Percentiles rank a stretch among this genome's conserved stretches.
These are phyloP conservation scores for Penicillium subrubescens DNA, from an alignment of 495 filamentous ascomycete species.

Conservation along the genomic window DNA sequence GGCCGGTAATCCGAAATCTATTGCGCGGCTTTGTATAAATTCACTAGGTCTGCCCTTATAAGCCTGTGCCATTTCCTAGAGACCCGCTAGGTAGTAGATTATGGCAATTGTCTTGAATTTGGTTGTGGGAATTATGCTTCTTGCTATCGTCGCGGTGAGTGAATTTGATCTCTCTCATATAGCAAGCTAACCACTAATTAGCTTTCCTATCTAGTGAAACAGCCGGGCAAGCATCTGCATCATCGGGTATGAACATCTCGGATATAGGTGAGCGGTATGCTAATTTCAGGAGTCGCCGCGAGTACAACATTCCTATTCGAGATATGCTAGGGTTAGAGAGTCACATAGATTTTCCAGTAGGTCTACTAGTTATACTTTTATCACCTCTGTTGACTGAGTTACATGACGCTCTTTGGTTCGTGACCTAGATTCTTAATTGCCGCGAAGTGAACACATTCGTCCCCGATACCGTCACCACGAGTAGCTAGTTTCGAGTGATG, in stretches of 20 bases:
- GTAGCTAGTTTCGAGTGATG: background rate
- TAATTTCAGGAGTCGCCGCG: background rate
- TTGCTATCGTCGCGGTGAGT: background rate
- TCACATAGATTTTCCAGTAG: background rate
- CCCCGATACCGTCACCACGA: background rate
- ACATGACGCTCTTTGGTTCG: background rate
- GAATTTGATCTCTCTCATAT: conserved; percentile 1
- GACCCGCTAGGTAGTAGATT: conserved; percentile 1
- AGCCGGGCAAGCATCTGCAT: conserved; percentile 1
- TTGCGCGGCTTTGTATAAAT: conserved; percentile 1
- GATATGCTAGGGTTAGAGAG: background rate
- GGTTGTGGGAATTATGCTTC: conserved; percentile 3
- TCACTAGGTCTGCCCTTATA: background rate
- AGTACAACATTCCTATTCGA: background rate
- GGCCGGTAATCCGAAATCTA: background rate
- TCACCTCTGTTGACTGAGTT: background rate
- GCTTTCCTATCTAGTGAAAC: no score
- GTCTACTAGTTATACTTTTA: background rate
- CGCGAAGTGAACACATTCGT: conserved; percentile 1
- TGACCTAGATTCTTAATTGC: background rate
- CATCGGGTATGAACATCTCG: conserved; percentile 2
- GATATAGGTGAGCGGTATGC: background rate
- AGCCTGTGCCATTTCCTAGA: background rate
- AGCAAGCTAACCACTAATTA: background rate
- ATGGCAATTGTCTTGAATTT: conserved; percentile 1